Conservation (phyloP, 2,329 filamentous ascomycete genomes). For the Rugonectria rugulosa region DNA sequence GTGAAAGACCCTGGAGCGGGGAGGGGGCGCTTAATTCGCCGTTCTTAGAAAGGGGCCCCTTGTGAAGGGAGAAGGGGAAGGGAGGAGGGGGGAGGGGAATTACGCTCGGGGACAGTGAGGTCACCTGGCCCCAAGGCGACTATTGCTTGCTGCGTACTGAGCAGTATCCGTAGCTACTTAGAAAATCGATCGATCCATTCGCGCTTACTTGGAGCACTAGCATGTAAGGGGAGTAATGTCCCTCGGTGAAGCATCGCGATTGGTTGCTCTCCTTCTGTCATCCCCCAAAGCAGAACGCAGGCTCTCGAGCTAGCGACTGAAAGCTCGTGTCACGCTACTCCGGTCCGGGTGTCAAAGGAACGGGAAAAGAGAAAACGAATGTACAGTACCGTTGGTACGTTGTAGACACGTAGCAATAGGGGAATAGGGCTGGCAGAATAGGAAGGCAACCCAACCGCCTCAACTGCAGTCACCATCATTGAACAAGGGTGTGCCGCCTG, state of each 20-base stretch:
- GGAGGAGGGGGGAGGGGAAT: neutral
- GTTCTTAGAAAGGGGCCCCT: neutral
- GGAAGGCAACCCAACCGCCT: no score
- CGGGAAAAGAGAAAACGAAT: no score
- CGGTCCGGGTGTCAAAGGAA: no score
- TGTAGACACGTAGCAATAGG: no score
- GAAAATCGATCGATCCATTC: constrained; percentile 2
- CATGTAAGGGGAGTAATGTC: neutral
- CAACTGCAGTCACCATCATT: no score
- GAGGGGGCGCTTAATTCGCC: neutral
- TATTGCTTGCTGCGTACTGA: no score
- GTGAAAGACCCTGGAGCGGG: constrained; percentile 5
- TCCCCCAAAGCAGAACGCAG: neutral
- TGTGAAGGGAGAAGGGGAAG: neutral
- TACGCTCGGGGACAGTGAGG: neutral
- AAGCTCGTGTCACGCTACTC: no score
- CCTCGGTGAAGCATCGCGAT: neutral
- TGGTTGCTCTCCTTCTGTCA: no score
- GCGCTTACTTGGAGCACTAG: neutral
- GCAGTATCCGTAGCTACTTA: no score
- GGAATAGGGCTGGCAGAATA: no score
- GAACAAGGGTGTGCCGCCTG: no score
- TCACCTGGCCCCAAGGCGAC: neutral
- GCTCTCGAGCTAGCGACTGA: neutral
- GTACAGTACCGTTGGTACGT: no score